Evolutionary conservation across 192 early-diverging fungal species (phyloP).

Genomic region (Phycomyces nitens): DNA sequence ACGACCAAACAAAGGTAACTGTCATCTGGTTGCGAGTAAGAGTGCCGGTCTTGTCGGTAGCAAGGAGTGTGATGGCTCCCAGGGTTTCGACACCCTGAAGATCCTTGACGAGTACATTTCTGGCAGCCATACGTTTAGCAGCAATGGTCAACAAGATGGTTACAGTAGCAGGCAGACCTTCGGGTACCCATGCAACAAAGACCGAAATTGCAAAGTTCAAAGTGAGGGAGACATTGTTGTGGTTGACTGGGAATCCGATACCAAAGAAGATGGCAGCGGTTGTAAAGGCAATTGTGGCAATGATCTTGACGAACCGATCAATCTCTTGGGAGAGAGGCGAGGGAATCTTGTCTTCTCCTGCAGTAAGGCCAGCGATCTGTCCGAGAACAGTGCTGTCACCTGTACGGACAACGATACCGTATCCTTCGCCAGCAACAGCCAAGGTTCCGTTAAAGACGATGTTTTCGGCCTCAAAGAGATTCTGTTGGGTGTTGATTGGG

Average conservation of each 20-base stretch:
- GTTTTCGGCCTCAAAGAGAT: slow-evolving; percentile 91
- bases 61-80: slow-evolving; percentile 93
- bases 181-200: slow-evolving; percentile 88
- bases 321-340: slow-evolving; percentile 81
- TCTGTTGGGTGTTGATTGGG: slow-evolving; percentile 61
- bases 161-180: slow-evolving; percentile 92
- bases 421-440: slow-evolving; percentile 79
- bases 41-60: slow-evolving; percentile 97
- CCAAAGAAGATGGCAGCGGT: slow-evolving; percentile 85
- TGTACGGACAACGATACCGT: slow-evolving; percentile 89
- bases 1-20: slow-evolving; percentile 87
- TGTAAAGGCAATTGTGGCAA: slow-evolving; percentile 73
- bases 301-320: slow-evolving; percentile 78
- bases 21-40: slow-evolving; percentile 97
- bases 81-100: slow-evolving; percentile 95
- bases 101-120: slow-evolving; percentile 94
- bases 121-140: slow-evolving; percentile 87
- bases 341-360: slow-evolving; percentile 67
- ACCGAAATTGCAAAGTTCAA: slow-evolving; percentile 91
- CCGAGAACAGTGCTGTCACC: slow-evolving; percentile 94
- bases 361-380: slow-evolving; percentile 87
- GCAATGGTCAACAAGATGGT: slow-evolving; percentile 92
- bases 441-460: slow-evolving; percentile 89
- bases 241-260: slow-evolving; percentile 57
- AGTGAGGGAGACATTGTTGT: slow-evolving; percentile 58